phyloP scores from a whole-genome alignment of 345 rosid species.

The Bruguiera gymnorhiza region DNA sequence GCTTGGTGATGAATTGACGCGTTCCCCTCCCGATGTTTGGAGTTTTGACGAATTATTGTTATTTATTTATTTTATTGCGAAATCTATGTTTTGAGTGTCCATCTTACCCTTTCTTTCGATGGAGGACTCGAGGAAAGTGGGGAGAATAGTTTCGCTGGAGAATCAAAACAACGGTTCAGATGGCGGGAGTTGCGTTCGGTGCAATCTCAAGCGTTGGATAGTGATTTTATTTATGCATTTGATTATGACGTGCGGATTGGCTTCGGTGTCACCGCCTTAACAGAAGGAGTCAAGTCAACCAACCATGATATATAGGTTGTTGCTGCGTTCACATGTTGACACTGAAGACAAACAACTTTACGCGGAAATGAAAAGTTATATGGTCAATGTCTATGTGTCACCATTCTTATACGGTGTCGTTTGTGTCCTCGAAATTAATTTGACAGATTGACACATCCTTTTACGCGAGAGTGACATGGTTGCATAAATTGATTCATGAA shows the following conservation, averaged over 20 bases:
- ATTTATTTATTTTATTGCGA: too few relatives aligned
- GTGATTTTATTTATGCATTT: not conserved
- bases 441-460: too few relatives aligned
- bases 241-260: not conserved
- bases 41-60: too few relatives aligned
- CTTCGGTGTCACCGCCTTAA: constrained; percentile 33
- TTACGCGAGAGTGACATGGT: too few relatives aligned
- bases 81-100: too few relatives aligned
- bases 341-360: not conserved
- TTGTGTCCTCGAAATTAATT: too few relatives aligned
- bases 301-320: too few relatives aligned
- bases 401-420: too few relatives aligned
- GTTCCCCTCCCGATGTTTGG: not conserved
- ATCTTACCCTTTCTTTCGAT: too few relatives aligned
- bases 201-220: constrained; percentile 25
- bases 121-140: too few relatives aligned
- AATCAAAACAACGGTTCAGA: constrained; percentile 16
- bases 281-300: constrained; percentile 21
- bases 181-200: constrained; percentile 11
- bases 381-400: too few relatives aligned
- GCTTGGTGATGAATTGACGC: not conserved
- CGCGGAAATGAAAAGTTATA: not conserved
- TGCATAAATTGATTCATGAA: too few relatives aligned
- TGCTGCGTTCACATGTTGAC: constrained; percentile 4
- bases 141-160: not conserved